These are phyloP conservation scores for Hypocreales sp. DNA, from an alignment of 2,329 filamentous ascomycete species.

Conservation along the genomic window DNA sequence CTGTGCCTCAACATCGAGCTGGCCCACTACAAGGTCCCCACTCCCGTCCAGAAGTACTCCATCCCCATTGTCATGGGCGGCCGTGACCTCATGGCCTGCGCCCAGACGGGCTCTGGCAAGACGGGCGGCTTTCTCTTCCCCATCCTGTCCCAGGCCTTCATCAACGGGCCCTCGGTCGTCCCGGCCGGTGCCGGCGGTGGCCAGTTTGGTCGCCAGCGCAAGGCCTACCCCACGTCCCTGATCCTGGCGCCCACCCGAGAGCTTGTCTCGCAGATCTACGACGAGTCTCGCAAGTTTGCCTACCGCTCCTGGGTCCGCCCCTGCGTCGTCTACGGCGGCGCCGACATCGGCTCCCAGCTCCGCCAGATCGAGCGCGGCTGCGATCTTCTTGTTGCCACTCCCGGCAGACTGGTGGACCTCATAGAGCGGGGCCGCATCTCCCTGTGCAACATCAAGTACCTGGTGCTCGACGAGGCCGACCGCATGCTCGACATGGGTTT, in stretches of 20 bases:
- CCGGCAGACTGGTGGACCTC: slow-evolving; percentile 91
- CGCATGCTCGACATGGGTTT: slow-evolving; percentile 99
- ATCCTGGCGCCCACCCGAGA: slow-evolving; percentile 96
- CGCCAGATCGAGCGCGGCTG: slow-evolving; percentile 96
- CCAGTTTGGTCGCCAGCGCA: slow-evolving; percentile 84
- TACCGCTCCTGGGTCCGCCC: slow-evolving; percentile 98
- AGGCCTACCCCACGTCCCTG: slow-evolving; percentile 91
- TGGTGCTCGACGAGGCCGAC: slow-evolving; percentile 97
- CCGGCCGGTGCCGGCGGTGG: slow-evolving; percentile 49
- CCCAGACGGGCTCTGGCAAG: slow-evolving; percentile 99
- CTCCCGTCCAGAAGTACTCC: slow-evolving; percentile 97
- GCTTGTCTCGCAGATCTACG: slow-evolving; percentile 96
- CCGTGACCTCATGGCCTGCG: slow-evolving; percentile 98
- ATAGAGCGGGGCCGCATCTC: slow-evolving; percentile 98
- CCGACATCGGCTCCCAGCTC: slow-evolving; percentile 94
- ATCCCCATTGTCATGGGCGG: slow-evolving; percentile 98
- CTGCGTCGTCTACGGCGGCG: slow-evolving; percentile 97
- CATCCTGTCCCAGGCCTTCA: slow-evolving; percentile 93
- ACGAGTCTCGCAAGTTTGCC: slow-evolving; percentile 93
- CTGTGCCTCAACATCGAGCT: slow-evolving; percentile 85
- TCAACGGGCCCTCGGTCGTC: slow-evolving; percentile 62
- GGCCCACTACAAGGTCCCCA: slow-evolving; percentile 88
- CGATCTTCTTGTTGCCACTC: slow-evolving; percentile 91
- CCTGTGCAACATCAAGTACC: slow-evolving; percentile 96
- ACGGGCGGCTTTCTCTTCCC: slow-evolving; percentile 99